A percentile compares a stretch with the other conserved stretches of the same genome.
Conservation (phyloP, 352 stramenopile genomes). For the Halophytophthora batemanensis region DNA sequence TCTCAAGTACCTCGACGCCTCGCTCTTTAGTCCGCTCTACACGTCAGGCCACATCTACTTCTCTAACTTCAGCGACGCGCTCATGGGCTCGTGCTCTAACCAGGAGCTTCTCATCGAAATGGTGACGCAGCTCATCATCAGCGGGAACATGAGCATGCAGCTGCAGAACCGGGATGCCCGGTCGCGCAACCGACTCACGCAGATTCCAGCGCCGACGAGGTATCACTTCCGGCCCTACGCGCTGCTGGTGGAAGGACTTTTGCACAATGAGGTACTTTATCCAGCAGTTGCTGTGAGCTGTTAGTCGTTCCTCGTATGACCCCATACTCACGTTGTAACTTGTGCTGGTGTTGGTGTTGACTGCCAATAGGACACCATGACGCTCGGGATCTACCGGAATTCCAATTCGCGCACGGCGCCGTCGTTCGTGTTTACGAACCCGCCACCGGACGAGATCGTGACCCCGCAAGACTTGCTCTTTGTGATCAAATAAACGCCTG, state of each 20-base stretch:
- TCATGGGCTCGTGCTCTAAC: constrained; percentile 59
- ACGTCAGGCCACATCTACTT: constrained; percentile 68
- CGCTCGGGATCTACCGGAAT: constrained; percentile 52
- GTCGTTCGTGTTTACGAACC: constrained; percentile 65
- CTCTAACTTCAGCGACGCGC: constrained; percentile 66
- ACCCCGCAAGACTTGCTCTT: constrained; percentile 62
- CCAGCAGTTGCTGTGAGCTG: neutral
- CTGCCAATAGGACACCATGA: constrained; percentile 43
- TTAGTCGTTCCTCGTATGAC: neutral
- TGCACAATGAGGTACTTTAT: constrained; percentile 49
- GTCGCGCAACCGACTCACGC: constrained; percentile 41
- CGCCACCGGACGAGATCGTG: constrained; percentile 53
- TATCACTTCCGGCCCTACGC: constrained; percentile 64
- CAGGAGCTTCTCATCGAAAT: constrained; percentile 66
- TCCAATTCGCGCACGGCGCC: constrained; percentile 34
- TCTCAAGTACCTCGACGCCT: constrained; percentile 50
- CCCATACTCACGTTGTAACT: too few relatives aligned
- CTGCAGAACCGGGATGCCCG: constrained; percentile 44
- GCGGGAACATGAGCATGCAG: constrained; percentile 47
- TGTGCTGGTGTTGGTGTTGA: constrained; percentile 6
- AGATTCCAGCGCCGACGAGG: constrained; percentile 48
- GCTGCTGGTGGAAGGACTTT: constrained; percentile 47
- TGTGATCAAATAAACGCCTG: constrained; percentile 49
- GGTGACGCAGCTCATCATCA: constrained; percentile 60
- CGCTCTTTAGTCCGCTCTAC: constrained; percentile 56